Percentiles rank a stretch among this genome's conserved stretches.
Evolutionary conservation across 768 basidiomycete species (phyloP).

Genomic region (Fomitopsis serialis): DNA sequence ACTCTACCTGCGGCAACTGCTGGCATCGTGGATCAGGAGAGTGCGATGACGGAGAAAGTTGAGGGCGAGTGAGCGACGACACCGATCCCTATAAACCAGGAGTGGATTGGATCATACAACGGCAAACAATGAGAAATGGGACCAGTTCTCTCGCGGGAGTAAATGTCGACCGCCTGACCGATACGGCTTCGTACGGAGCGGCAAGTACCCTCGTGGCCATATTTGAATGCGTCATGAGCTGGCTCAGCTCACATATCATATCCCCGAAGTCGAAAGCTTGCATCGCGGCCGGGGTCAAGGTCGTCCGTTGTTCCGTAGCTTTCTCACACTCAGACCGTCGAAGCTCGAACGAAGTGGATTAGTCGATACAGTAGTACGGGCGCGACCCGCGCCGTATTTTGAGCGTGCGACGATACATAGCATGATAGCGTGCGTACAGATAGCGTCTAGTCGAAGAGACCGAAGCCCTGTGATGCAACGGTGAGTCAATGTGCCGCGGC

Average conservation of each 20-base stretch:
- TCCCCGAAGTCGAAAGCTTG: neutral
- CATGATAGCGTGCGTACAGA: slow-evolving; percentile 8
- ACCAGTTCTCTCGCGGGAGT: too few relatives aligned
- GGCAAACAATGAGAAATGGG: too few relatives aligned
- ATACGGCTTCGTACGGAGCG: too few relatives aligned
- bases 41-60: neutral
- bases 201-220: too few relatives aligned
- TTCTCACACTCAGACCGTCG: neutral
- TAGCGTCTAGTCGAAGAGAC: slow-evolving; percentile 75
- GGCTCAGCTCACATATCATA: too few relatives aligned
- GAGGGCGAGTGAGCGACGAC: neutral
- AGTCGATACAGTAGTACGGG: neutral
- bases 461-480: slow-evolving; percentile 64
- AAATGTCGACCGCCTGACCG: too few relatives aligned
- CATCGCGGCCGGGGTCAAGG: neutral
- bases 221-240: too few relatives aligned
- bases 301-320: neutral
- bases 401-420: slow-evolving; percentile 8
- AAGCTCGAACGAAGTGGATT: neutral
- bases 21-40: slow-evolving; percentile 11
- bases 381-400: neutral
- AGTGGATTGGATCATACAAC: too few relatives aligned
- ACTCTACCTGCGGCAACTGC: slow-evolving; percentile 20
- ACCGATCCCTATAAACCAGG: too few relatives aligned
- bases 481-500: neutral